phyloP scores from a whole-genome alignment of 225 moss, liverwort and hornwort species.

The Bryoerythrophyllum caledonicum region DNA sequence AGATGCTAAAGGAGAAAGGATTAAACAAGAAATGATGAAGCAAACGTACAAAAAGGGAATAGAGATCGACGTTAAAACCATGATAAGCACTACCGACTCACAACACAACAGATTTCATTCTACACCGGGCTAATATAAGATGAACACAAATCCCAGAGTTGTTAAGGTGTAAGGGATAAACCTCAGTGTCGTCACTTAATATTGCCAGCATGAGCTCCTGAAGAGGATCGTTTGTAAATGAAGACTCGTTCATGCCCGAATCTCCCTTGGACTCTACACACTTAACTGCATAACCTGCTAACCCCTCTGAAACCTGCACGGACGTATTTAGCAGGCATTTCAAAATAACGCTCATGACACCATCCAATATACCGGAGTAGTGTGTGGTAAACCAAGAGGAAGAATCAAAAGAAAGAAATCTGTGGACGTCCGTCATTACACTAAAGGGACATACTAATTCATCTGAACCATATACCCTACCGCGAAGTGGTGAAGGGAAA shows the following conservation, averaged over 20 bases:
- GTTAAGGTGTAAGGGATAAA: constrained; percentile 28
- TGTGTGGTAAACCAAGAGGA: constrained; percentile 9
- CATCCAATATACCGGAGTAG: not conserved
- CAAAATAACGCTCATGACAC: constrained; percentile 19
- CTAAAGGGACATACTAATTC: not conserved
- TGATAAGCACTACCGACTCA: constrained; percentile 17
- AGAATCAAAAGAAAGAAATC: not conserved
- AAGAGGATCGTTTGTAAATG: constrained; percentile 49
- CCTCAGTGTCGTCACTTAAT: constrained; percentile 93
- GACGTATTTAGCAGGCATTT: constrained; percentile 9
- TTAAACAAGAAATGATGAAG: constrained; percentile 5
- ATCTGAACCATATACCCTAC: constrained; percentile 13
- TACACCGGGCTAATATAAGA: not conserved
- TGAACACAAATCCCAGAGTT: constrained; percentile 17
- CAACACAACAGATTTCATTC: constrained; percentile 9
- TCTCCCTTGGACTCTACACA: constrained; percentile 73
- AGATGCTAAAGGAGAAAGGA: constrained; percentile 1
- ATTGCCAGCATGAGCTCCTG: constrained; percentile 82
- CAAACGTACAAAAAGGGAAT: constrained; percentile 7
- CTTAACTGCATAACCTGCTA: constrained; percentile 68
- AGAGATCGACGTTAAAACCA: constrained; percentile 9
- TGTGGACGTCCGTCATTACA: not conserved
- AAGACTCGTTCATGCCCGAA: constrained; percentile 34
- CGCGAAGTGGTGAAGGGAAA: not conserved
- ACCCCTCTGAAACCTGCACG: constrained; percentile 70